Conservation (phyloP, 2,329 filamentous ascomycete genomes). For the Neofusicoccum umdonicola region DNA sequence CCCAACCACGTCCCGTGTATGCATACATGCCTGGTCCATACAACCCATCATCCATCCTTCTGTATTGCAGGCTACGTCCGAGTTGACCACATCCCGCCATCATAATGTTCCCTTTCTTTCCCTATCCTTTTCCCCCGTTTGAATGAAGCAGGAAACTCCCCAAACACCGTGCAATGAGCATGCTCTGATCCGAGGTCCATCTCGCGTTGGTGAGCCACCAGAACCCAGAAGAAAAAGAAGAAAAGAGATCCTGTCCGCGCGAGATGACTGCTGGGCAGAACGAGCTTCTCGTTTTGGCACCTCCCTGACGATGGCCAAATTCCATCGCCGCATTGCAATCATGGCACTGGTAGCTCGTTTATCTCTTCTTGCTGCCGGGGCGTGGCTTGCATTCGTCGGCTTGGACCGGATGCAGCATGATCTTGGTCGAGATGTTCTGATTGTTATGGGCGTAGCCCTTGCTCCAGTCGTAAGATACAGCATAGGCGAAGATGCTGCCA, state of each 20-base stretch:
- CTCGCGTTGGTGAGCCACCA: not conserved
- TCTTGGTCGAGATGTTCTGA: slow-evolving; percentile 51
- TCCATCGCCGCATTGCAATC: not conserved
- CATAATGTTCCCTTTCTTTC: not conserved
- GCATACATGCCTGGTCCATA: not conserved
- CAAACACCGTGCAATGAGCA: slow-evolving; percentile 15
- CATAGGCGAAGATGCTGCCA: slow-evolving; percentile 63
- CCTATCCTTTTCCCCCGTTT: slow-evolving; percentile 7
- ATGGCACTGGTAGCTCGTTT: not conserved
- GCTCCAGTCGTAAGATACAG: slow-evolving; percentile 96
- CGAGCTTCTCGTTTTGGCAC: not conserved
- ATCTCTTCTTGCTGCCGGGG: slow-evolving; percentile 47
- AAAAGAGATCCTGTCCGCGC: not conserved
- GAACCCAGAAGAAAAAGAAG: not conserved
- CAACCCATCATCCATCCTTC: not conserved
- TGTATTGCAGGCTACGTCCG: not conserved
- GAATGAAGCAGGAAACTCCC: slow-evolving; percentile 11
- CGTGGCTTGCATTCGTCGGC: slow-evolving; percentile 52
- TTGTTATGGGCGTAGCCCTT: slow-evolving; percentile 90
- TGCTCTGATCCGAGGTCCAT: not conserved
- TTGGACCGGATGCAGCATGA: slow-evolving; percentile 50
- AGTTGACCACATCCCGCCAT: not conserved
- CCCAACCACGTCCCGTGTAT: not conserved
- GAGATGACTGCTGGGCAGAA: not conserved
- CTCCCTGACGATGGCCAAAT: not conserved